These are phyloP conservation scores for Filosporella fistucella DNA, from an alignment of 495 filamentous ascomycete species.

Conservation along the genomic window DNA sequence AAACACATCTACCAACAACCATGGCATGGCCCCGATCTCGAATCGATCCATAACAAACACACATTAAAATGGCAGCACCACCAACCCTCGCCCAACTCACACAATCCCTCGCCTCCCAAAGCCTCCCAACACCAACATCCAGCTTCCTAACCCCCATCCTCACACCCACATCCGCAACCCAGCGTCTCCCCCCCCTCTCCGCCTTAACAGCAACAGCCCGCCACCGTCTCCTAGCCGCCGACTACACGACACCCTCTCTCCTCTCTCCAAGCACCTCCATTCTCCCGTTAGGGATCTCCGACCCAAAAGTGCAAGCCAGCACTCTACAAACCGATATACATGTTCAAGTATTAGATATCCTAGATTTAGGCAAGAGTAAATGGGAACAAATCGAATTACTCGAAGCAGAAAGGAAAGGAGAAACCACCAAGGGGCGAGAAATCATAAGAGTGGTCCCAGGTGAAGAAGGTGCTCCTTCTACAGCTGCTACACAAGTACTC, in stretches of 20 bases:
- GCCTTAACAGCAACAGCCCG: conserved; percentile 74
- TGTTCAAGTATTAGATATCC: conserved; percentile 80
- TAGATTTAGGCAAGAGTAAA: conserved; percentile 70
- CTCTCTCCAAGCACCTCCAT: conserved; percentile 31
- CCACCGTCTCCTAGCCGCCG: conserved; percentile 72
- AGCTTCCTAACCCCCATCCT: conserved; percentile 24
- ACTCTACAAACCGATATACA: conserved; percentile 43
- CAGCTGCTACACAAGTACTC: conserved; percentile 2
- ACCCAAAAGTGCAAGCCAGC: not conserved
- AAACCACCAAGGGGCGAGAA: conserved; percentile 75
- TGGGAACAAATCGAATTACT: conserved; percentile 86
- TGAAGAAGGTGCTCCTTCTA: conserved; percentile 26
- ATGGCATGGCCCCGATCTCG: no score
- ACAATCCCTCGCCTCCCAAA: conserved; percentile 26
- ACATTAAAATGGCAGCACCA: conserved; percentile 11
- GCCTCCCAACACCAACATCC: conserved; percentile 26
- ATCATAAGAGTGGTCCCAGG: conserved; percentile 66
- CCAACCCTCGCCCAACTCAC: conserved; percentile 23
- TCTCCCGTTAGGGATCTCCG: conserved; percentile 33
- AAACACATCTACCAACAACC: not conserved
- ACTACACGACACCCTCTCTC: conserved; percentile 62
- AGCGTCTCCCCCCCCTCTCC: conserved; percentile 54
- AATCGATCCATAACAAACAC: no score
- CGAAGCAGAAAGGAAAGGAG: conserved; percentile 78
- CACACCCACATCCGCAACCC: conserved; percentile 27